These are phyloP conservation scores for Erysimum pusillum DNA, from an alignment of 441 rosid species.

Conservation along the genomic window DNA sequence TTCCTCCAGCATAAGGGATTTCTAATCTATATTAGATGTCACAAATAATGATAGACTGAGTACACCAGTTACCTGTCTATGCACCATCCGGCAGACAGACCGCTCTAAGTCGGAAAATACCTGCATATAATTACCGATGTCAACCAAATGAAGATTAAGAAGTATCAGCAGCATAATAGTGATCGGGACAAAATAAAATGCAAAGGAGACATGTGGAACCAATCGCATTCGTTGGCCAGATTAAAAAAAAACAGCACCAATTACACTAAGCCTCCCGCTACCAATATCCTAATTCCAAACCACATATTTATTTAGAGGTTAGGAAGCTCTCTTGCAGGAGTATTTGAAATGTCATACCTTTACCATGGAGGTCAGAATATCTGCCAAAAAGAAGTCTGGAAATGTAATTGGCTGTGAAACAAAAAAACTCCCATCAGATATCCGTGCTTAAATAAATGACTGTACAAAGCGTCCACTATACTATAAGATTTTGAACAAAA, in stretches of 20 bases:
- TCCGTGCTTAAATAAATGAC: neutral
- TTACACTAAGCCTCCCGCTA: constrained; percentile 12
- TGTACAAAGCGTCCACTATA: neutral
- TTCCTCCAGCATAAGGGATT: neutral
- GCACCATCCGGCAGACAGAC: constrained; percentile 80
- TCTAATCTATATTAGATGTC: constrained; percentile 25
- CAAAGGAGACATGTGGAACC: constrained; percentile 20
- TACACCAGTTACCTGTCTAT: constrained; percentile 62
- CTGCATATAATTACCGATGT: constrained; percentile 52
- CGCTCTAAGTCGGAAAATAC: constrained; percentile 84
- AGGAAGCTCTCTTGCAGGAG: constrained; percentile 15
- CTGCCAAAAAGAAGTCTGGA: constrained; percentile 87
- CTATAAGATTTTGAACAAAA: constrained; percentile 14
- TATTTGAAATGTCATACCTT: constrained; percentile 58
- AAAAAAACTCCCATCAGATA: constrained; percentile 28
- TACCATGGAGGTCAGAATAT: constrained; percentile 79
- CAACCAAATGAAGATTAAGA: constrained; percentile 32
- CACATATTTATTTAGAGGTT: constrained; percentile 3
- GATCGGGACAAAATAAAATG: neutral
- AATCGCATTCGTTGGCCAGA: neutral
- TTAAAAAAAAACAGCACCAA: neutral
- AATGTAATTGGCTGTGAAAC: constrained; percentile 70
- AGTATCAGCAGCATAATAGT: constrained; percentile 7
- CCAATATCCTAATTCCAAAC: constrained; percentile 8
- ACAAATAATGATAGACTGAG: neutral